Evolutionary conservation across 2,329 filamentous ascomycete species (phyloP).

Genomic region (Epichloe baconii): DNA sequence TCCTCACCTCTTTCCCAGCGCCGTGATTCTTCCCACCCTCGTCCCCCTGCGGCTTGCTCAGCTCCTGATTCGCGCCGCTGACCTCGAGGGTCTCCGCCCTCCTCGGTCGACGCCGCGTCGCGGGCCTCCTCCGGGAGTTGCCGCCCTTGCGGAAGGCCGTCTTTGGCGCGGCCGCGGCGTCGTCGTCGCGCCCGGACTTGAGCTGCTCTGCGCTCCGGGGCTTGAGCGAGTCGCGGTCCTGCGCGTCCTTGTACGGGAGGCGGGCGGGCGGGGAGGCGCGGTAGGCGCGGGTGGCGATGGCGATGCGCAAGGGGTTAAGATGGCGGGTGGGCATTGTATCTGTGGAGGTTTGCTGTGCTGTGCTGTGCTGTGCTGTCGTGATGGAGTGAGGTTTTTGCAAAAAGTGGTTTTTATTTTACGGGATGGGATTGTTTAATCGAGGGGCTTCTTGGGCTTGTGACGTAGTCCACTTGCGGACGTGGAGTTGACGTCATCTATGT

Average conservation of each 20-base stretch:
- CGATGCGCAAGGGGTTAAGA: neutral
- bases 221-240: conserved; percentile 50
- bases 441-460: no score
- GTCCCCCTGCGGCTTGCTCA: conserved; percentile 7
- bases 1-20: conserved; percentile 21
- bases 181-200: conserved; percentile 52
- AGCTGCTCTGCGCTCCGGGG: conserved; percentile 54
- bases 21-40: conserved; percentile 17
- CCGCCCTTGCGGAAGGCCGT: conserved; percentile 57
- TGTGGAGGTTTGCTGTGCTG: no score
- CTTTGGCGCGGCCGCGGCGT: conserved; percentile 38
- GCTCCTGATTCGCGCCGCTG: conserved; percentile 5
- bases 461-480: no score
- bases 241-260: conserved; percentile 35
- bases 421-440: no score
- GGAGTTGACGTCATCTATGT: no score
- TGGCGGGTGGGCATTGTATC: neutral
- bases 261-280: conserved; percentile 17
- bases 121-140: conserved; percentile 53
- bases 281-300: conserved; percentile 13
- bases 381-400: no score
- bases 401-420: no score
- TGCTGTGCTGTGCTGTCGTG: no score
- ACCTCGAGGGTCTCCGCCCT: conserved; percentile 7
- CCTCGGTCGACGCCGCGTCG: conserved; percentile 17